A percentile compares a stretch with the other conserved stretches of the same genome.
These are phyloP conservation scores for Vaccinium darrowii DNA, from an alignment of 148 eudicot species.

Conservation along the genomic window DNA sequence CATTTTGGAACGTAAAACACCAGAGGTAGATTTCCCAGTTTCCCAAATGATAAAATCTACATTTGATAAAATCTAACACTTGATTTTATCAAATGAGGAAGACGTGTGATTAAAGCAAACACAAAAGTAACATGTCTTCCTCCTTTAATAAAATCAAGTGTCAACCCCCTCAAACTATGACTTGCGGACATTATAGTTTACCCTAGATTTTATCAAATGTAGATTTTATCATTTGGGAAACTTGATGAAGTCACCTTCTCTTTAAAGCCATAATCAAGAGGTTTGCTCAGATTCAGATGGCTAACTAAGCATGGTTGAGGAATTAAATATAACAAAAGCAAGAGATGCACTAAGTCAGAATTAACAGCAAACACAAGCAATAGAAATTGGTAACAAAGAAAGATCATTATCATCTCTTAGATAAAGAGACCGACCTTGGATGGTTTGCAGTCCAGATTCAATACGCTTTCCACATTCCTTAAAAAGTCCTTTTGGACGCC, in stretches of 20 bases:
- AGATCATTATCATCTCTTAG: neutral
- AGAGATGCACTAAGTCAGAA: neutral
- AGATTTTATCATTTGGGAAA: too few relatives aligned
- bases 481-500: constrained; percentile 90
- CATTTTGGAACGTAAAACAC: neutral
- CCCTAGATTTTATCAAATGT: too few relatives aligned
- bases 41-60: too few relatives aligned
- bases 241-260: neutral
- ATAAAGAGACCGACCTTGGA: constrained; percentile 57
- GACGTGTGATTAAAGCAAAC: too few relatives aligned
- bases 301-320: constrained; percentile 1
- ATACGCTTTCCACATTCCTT: constrained; percentile 90
- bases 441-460: constrained; percentile 70
- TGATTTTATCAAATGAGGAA: too few relatives aligned
- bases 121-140: too few relatives aligned
- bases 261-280: constrained; percentile 1
- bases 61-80: too few relatives aligned
- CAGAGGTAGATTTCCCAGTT: neutral
- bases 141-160: too few relatives aligned
- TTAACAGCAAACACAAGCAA: neutral
- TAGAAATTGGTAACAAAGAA: constrained; percentile 8
- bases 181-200: too few relatives aligned
- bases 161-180: too few relatives aligned
- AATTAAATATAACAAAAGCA: constrained; percentile 7
- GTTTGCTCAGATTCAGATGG: neutral